A percentile compares a stretch with the other conserved stretches of the same genome.
Conservation (phyloP, 371 early-diverging fungal genomes). For the Sporodiniella umbellata region DNA sequence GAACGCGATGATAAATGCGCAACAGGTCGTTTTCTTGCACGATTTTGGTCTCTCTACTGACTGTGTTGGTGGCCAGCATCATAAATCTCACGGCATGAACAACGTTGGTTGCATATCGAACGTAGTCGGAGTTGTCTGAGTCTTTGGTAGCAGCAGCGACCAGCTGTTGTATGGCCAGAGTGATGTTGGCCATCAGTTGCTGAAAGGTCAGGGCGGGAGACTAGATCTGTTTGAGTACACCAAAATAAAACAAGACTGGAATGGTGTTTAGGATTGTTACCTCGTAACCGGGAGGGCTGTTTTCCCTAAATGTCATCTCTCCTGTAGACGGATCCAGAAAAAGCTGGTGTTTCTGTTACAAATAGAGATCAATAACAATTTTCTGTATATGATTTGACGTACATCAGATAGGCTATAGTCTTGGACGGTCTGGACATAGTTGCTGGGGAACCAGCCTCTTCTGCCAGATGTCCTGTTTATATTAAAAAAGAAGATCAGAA, state of each 20-base stretch:
- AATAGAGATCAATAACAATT: too few species aligned
- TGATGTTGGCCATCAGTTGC: constrained; percentile 61
- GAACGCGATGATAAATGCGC: constrained; percentile 71
- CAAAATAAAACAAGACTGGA: too few species aligned
- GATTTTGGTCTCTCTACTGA: constrained; percentile 62
- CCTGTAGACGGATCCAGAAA: neutral
- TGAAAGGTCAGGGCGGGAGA: constrained; percentile 46
- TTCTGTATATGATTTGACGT: too few species aligned
- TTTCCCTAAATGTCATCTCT: too few species aligned
- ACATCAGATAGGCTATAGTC: neutral
- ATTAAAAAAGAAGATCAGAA: neutral
- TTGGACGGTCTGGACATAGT: constrained; percentile 58
- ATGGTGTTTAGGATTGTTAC: too few species aligned
- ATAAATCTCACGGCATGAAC: constrained; percentile 81
- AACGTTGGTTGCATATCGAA: constrained; percentile 28
- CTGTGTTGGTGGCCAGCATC: constrained; percentile 77
- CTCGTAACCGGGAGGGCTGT: too few species aligned
- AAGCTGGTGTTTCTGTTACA: neutral
- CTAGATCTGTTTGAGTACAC: neutral
- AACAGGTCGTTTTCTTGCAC: constrained; percentile 64
- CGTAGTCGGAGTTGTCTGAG: constrained; percentile 3
- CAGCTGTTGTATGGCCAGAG: constrained; percentile 62
- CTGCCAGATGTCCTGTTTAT: constrained; percentile 48
- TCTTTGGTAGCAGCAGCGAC: constrained; percentile 62
- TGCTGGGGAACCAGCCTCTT: constrained; percentile 89